Percentiles rank a stretch among this genome's conserved stretches.
These are phyloP conservation scores for Penicillium coprophilum DNA, from an alignment of 495 filamentous ascomycete species.

Conservation along the genomic window DNA sequence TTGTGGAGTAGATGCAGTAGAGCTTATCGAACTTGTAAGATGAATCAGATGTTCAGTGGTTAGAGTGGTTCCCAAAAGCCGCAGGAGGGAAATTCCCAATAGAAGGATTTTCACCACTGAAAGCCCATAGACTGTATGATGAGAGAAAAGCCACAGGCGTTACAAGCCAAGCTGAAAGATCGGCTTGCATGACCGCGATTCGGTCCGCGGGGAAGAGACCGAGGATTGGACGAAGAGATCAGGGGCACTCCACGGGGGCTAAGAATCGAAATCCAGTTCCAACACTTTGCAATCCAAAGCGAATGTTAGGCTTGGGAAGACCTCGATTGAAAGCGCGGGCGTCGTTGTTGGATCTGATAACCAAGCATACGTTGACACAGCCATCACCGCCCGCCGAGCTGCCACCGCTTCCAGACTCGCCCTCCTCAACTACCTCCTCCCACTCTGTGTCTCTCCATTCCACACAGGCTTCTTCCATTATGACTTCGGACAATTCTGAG, in stretches of 20 bases:
- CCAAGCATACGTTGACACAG: conserved; percentile 31
- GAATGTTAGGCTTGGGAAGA: conserved; percentile 59
- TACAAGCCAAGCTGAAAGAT: conserved; percentile 6
- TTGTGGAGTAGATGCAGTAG: conserved; percentile 1
- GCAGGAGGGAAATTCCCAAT: not conserved
- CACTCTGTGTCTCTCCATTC: conserved; percentile 37
- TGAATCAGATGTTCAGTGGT: not conserved
- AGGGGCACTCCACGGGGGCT: conserved; percentile 14
- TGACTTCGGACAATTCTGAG: conserved; percentile 57
- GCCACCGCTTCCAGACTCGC: conserved; percentile 56
- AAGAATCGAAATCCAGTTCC: not conserved
- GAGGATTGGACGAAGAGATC: conserved; percentile 12
- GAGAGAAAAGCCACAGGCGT: not conserved
- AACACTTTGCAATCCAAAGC: conserved; percentile 10
- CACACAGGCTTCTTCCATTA: conserved; percentile 47
- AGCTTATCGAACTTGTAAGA: not conserved
- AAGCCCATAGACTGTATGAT: not conserved
- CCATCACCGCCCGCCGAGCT: conserved; percentile 43
- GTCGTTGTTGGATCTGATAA: conserved; percentile 71
- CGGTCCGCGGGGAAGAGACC: conserved; percentile 8
- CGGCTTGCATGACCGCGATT: conserved; percentile 7
- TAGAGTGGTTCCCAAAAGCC: not conserved
- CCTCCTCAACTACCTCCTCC: conserved; percentile 43
- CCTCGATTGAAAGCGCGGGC: conserved; percentile 67
- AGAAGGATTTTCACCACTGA: not conserved